phyloP scores from a whole-genome alignment of 148 eudicot genomes.

The Vaccinium vitisidaea region DNA sequence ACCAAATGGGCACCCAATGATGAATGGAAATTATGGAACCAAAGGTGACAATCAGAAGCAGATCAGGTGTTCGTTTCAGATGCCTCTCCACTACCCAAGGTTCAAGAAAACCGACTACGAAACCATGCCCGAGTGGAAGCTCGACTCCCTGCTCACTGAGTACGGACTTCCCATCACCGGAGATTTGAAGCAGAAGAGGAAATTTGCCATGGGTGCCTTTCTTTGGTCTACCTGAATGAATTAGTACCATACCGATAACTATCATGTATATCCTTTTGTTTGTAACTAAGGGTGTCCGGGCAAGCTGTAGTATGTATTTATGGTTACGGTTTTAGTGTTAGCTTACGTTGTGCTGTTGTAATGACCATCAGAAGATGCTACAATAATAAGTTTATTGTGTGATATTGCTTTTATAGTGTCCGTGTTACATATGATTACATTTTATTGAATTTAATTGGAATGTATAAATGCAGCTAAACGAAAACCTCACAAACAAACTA shows the following conservation, averaged over 20 bases:
- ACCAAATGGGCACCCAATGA: background rate
- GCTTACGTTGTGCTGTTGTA: background rate
- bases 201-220: constrained; percentile 44
- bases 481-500: too few relatives aligned
- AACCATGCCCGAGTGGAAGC: constrained; percentile 43
- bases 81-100: constrained; percentile 46
- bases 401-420: background rate
- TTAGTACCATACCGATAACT: background rate
- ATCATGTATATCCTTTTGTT: background rate
- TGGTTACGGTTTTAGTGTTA: background rate
- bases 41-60: background rate
- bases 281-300: background rate
- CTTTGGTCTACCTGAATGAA: constrained; percentile 24
- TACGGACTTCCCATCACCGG: constrained; percentile 35
- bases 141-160: constrained; percentile 26
- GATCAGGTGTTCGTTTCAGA: constrained; percentile 23
- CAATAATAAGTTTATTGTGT: background rate
- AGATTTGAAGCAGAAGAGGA: constrained; percentile 32
- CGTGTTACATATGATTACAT: background rate
- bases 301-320: background rate
- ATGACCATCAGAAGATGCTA: background rate
- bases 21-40: background rate
- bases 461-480: too few relatives aligned
- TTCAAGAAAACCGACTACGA: constrained; percentile 37
- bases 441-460: background rate